These are phyloP conservation scores for Fusarium sp. DNA, from an alignment of 2,329 filamentous ascomycete genomes.

Conservation along the genomic window DNA sequence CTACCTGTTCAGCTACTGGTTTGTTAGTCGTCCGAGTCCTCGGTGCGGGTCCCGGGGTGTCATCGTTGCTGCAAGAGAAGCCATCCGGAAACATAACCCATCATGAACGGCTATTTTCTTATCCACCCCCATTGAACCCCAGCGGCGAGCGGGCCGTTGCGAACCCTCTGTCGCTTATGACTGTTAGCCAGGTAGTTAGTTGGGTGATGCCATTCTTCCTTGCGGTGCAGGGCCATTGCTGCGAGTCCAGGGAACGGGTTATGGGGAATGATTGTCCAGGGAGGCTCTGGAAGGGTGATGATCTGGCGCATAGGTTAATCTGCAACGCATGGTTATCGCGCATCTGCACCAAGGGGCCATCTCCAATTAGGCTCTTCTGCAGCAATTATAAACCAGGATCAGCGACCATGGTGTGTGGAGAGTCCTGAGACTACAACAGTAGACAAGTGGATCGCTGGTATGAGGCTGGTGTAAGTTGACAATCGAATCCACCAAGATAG, in stretches of 20 bases:
- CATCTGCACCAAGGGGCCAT: conserved; percentile 32
- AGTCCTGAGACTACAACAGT: conserved; percentile 5
- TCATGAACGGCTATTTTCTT: neutral
- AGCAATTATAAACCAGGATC: conserved; percentile 21
- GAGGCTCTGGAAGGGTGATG: conserved; percentile 26
- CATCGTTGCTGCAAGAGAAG: conserved; percentile 15
- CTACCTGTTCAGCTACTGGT: neutral
- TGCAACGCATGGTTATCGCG: conserved; percentile 27
- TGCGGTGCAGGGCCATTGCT: neutral
- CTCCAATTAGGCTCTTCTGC: conserved; percentile 39
- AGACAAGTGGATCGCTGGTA: conserved; percentile 17
- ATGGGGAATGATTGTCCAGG: conserved; percentile 1
- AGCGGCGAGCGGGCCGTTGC: conserved; percentile 27
- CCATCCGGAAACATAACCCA: conserved; percentile 11
- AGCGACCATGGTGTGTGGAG: conserved; percentile 24
- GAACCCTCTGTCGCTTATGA: conserved; percentile 17
- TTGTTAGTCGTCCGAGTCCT: conserved; percentile 6
- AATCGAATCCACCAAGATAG: conserved; percentile 13
- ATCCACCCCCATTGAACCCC: conserved; percentile 2
- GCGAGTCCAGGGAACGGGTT: conserved; percentile 28
- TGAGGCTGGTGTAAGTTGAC: conserved; percentile 32
- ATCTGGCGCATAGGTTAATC: conserved; percentile 21
- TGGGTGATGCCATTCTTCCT: neutral
- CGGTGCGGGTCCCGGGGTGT: conserved; percentile 14
- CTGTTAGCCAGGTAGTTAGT: neutral